Base-by-base conservation (phyloP, 2,329 filamentous ascomycete species). In the Magnaporthiopsis incrustans region DNA sequence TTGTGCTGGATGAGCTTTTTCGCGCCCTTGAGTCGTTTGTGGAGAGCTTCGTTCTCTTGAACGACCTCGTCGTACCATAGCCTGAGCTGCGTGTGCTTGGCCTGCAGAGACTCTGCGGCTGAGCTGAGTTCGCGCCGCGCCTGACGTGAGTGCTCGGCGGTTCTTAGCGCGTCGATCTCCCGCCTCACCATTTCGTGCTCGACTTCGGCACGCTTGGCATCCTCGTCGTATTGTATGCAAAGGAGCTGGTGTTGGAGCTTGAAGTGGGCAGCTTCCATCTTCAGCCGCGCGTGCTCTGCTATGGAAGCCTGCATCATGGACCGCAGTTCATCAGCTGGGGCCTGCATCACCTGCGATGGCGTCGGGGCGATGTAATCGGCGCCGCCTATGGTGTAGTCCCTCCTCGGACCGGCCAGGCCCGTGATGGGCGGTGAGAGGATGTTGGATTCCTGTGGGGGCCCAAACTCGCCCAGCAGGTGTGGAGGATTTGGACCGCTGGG, bases 171-270 rank as follows among this genome's bases (percentile, higher is more conserved):
- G 67, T 97, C 90, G 26, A 96, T 89, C 75, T 97, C 92, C 27
- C 90, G 85, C 67, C 91, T 86, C n/a, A 89, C 89, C 85, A 97
- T 93, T 68, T 95, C 90, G 70, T 96, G 90, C 75, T 97, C 94
- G 6, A 97, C 93, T 50, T 88, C 89, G 69, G 94, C 92, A 32
- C 92, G 87, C 75, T 96, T 93, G 12, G 91, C 85, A 35, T 92
- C 89, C 69, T 96, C 92, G 61, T 89, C 87, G 64, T 90, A 92
- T 71, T 96, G 91, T 68, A 97, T 87, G 62, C 85, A 87, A 33
- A 96, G 83, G 71, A 97, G 84, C 70, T 89, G 92, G 72, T 93
- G 90, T 74, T 97, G 94, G 64, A 98, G 80, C 77, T 95, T 96
- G 78, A 95, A 89, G 74, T 97, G 93, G 38, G 93, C 90, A 22